These are phyloP conservation scores for Penicillium cosmopolitanum DNA, from an alignment of 495 filamentous ascomycete genomes.

Conservation along the genomic window DNA sequence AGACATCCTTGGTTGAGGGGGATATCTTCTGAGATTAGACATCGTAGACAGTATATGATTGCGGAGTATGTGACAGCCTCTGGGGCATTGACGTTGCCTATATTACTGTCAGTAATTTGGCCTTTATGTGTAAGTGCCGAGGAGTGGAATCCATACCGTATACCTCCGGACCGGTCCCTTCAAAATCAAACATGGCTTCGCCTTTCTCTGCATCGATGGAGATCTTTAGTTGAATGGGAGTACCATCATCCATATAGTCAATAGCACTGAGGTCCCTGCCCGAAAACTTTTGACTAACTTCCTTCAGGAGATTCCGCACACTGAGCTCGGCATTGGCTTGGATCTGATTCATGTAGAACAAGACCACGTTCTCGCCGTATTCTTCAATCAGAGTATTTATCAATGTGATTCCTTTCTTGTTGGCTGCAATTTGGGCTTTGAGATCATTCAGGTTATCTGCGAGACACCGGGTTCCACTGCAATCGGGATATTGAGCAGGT, in stretches of 20 bases:
- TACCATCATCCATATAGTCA: constrained; percentile 95
- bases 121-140: no score
- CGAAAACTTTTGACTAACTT: constrained; percentile 71
- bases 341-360: constrained; percentile 92
- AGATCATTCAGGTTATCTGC: constrained; percentile 94
- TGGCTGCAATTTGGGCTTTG: constrained; percentile 92
- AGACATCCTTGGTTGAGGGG: constrained; percentile 95
- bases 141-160: constrained; percentile 53
- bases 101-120: constrained; percentile 8
- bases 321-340: constrained; percentile 87
- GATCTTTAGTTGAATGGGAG: constrained; percentile 81
- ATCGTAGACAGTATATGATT: constrained; percentile 91
- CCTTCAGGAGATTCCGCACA: constrained; percentile 77
- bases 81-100: constrained; percentile 90
- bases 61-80: constrained; percentile 88
- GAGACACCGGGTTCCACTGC: constrained; percentile 84
- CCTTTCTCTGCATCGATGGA: constrained; percentile 81
- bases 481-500: constrained; percentile 81
- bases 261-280: constrained; percentile 75
- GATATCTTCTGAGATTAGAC: constrained; percentile 87
- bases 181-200: constrained; percentile 89
- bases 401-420: constrained; percentile 91
- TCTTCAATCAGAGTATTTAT: constrained; percentile 82
- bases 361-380: constrained; percentile 85
- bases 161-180: constrained; percentile 79